These are phyloP conservation scores for Kockiozyma suomiensis DNA, from an alignment of 805 yeast species.

Conservation along the genomic window DNA sequence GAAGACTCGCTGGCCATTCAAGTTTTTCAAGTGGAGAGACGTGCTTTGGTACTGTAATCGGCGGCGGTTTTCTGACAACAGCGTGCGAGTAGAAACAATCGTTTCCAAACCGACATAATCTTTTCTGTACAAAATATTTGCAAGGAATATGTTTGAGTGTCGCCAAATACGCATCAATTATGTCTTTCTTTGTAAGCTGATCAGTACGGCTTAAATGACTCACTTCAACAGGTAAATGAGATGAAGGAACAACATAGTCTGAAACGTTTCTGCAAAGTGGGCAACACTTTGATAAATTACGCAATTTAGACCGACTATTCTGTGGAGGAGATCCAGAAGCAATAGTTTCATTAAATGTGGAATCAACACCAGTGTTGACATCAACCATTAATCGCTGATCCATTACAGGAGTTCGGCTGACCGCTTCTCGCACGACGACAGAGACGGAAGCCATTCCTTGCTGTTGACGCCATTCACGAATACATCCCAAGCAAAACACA, in stretches of 20 bases:
- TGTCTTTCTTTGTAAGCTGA: slow-evolving; percentile 17
- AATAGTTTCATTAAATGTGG: not conserved
- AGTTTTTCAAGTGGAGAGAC: not conserved
- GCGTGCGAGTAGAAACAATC: slow-evolving; percentile 28
- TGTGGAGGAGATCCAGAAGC: not conserved
- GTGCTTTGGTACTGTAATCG: not conserved
- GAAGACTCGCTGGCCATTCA: not conserved
- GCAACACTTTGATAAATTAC: slow-evolving; percentile 20
- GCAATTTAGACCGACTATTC: not conserved
- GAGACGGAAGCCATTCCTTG: not conserved
- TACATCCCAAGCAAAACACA: slow-evolving; percentile 22
- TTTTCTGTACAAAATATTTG: slow-evolving; percentile 13
- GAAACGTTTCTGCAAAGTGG: slow-evolving; percentile 29
- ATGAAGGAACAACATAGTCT: slow-evolving; percentile 26
- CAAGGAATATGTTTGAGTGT: slow-evolving; percentile 28
- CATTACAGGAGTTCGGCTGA: too few species aligned
- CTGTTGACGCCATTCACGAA: slow-evolving; percentile 22
- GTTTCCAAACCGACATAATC: slow-evolving; percentile 22
- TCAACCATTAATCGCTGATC: too few species aligned
- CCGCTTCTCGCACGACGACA: too few species aligned
- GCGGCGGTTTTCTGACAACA: not conserved
- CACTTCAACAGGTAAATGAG: slow-evolving; percentile 12
- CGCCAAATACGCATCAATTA: slow-evolving; percentile 11
- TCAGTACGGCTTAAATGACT: not conserved
- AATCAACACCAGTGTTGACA: not conserved